A percentile compares a stretch with the other conserved stretches of the same genome.
Conservation (phyloP, 73 alveolate genomes). For the Tetrahymena thermophila region DNA sequence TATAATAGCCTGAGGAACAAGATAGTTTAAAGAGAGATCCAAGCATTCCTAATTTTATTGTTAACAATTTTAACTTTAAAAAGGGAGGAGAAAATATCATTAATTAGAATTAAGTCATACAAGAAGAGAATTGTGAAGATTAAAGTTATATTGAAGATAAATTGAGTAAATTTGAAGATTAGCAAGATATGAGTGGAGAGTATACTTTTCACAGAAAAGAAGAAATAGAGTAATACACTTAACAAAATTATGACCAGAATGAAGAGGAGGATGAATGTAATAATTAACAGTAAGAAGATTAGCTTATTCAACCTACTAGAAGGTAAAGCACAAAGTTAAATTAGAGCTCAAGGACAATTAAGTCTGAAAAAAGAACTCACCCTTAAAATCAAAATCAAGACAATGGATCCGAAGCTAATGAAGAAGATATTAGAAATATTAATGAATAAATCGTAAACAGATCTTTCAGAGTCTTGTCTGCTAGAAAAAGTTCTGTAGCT, state of each 20-base stretch:
- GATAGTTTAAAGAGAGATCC: background rate
- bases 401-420: background rate
- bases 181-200: background rate
- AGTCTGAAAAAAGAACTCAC: background rate
- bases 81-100: background rate
- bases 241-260: background rate
- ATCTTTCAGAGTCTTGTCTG: background rate
- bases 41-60: background rate
- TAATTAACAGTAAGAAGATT: background rate
- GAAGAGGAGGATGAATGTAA: background rate
- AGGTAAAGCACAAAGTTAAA: background rate
- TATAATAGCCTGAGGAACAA: background rate
- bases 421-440: background rate
- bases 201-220: background rate
- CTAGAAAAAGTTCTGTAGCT: background rate
- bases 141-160: background rate
- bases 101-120: background rate
- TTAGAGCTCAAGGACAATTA: background rate
- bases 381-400: background rate
- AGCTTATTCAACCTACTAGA: background rate
- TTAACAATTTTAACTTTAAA: background rate
- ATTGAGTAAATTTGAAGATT: background rate
- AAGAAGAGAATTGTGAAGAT: background rate
- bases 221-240: background rate
- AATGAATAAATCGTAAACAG: background rate